Base-by-base conservation (phyloP, 2,329 filamentous ascomycete genomes). In the Didymella pomorum region DNA sequence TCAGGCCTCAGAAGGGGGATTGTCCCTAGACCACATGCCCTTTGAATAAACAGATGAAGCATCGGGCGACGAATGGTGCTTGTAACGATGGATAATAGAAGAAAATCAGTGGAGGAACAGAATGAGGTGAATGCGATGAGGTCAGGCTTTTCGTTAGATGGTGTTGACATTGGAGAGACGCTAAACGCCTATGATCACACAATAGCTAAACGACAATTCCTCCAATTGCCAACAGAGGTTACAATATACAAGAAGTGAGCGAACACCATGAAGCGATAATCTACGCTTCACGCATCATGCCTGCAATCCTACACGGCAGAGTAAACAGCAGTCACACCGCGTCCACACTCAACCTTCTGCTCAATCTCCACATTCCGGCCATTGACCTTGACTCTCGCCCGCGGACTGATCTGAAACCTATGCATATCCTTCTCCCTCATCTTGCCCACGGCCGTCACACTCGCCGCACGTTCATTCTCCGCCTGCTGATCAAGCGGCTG, bases 271-370 rank as follows among this genome's bases (percentile, higher is more conserved):
- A 26, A 53, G 56, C 56, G 56, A 46, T 58, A 54, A 50, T 58
- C 56, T 58, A 58, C 51, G 45, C 56, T 51, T 31, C 26, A 28
- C 21, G 18, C 21, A 4, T 31, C 12, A 28, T 11, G n/a, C 21
- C 5, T 26, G n/a, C 48, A 9, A 12, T 16, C 1, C 31, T 68
- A 76, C 8, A 75, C 69, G 8, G 68, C 74, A n/a, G 92, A 96
- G 78, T 95, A 98, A 4, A 97, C 89, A 16, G 88, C 92, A 56
- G 90, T 94, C 12, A 93, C 88, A 63, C 86, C 88, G 62, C 90
- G 85, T 18, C 94, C 94, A 73, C 93, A 97, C 75, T 95, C 92
- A 11, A 97, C 88, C 67, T 88, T 88, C 80, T 97, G 94, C 80
- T 97, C 93, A 65, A 96, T 80, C 53, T 84, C 89, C 16, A 90